Base-by-base conservation (phyloP, 768 basidiomycete species). In the Rhodosporidiobolus sp. region DNA sequence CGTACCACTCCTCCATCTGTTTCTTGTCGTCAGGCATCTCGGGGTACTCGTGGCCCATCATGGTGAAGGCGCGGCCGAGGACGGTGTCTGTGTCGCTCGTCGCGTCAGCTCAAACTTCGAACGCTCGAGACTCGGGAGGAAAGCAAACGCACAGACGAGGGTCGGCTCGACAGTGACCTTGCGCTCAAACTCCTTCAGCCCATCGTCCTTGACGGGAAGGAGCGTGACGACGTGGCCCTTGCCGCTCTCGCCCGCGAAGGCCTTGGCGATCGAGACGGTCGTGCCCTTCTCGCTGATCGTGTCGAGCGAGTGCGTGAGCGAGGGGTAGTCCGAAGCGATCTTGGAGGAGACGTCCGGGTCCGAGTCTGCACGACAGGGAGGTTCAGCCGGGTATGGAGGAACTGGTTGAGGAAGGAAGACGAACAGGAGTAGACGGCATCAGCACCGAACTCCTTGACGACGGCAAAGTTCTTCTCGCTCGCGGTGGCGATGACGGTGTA, bases 401-500 rank as follows among this genome's bases (percentile, higher is more conserved):
- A 26, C 24, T 3, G 35, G 5, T 11, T 1, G 34, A 26, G 58
- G 20, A 8, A 32, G 53, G 22, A 35, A 24, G 8, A 60, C 73
- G 28, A 8, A 74, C 73, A 78, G 70, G 85, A 83, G 67, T 84
- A 82, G 10, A 83, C 82, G 8, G 80, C 81, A 46, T 83, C 80
- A 1, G 85, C 86, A 8, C 86, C 85, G 16, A 84, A 77, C 2
- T 77, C 70, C 54, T 81, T 81, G 28, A 85, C 73, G 26, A 83
- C 76, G 0, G 79, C 80, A 56, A 80, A 79, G 71, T 84, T 84
- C 46, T 77, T 73, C 24, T 82, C 79, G 0, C 84, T 85, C 8
- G 84, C 82, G 32, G 84, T 84, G 12, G 85, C 81, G 28, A 84
- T 80, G 57, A 86, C 83, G 34, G 81, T 81, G 68, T 84, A 81